phyloP scores from a whole-genome alignment of 768 basidiomycete species.

The Boletus tylopilopsis region DNA sequence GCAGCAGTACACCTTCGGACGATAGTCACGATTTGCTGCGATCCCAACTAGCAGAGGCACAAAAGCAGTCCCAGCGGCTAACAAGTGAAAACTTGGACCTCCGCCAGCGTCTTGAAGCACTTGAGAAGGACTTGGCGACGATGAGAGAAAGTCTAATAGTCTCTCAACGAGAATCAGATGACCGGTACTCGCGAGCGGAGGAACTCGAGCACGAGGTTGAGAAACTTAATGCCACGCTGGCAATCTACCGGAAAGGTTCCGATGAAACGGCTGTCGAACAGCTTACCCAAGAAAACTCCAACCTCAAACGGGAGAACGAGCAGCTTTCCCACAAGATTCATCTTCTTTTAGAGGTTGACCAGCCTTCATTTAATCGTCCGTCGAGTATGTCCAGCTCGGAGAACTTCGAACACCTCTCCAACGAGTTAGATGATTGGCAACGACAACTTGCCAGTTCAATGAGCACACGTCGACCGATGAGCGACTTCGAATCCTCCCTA shows the following conservation, averaged over 20 bases:
- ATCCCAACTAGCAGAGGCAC: slow-evolving; percentile 69
- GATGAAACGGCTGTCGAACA: slow-evolving; percentile 78
- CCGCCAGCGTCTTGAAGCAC: slow-evolving; percentile 61
- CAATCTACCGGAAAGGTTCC: slow-evolving; percentile 69
- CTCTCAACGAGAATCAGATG: slow-evolving; percentile 77
- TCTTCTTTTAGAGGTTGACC: slow-evolving; percentile 82
- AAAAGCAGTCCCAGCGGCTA: slow-evolving; percentile 70
- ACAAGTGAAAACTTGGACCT: slow-evolving; percentile 75
- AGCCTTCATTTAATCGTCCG: slow-evolving; percentile 65
- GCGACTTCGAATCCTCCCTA: slow-evolving; percentile 63
- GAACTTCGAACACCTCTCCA: slow-evolving; percentile 77
- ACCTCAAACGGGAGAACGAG: slow-evolving; percentile 80
- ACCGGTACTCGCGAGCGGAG: slow-evolving; percentile 69
- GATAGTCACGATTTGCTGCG: slow-evolving; percentile 65
- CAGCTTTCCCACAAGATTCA: slow-evolving; percentile 90
- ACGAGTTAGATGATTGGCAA: slow-evolving; percentile 84
- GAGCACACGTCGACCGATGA: slow-evolving; percentile 66
- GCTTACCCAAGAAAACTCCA: slow-evolving; percentile 76
- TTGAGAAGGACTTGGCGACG: slow-evolving; percentile 72
- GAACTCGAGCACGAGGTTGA: slow-evolving; percentile 81
- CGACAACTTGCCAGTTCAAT: slow-evolving; percentile 78
- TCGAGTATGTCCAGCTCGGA: slow-evolving; percentile 81
- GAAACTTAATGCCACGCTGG: slow-evolving; percentile 66
- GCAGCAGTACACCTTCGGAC: slow-evolving; percentile 77
- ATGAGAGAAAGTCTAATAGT: slow-evolving; percentile 66